Percentiles rank a stretch among this genome's conserved stretches.
These are phyloP conservation scores for Castanopsis chinensis DNA, from an alignment of 306 rosid genomes.

Conservation along the genomic window DNA sequence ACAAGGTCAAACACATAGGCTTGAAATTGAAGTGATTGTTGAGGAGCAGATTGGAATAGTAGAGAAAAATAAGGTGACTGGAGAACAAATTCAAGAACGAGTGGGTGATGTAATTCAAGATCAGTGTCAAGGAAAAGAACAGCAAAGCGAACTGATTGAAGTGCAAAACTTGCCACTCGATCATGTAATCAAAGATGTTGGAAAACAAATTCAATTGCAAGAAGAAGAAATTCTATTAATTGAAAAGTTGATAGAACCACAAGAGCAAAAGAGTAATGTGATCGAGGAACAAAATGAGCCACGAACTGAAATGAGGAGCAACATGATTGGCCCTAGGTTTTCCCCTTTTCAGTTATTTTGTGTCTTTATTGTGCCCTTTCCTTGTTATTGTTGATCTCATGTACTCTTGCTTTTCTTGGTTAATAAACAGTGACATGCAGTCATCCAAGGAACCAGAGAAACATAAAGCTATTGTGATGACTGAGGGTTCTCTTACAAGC, in stretches of 20 bases:
- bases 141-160: neutral
- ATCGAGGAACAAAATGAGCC: slow-evolving; percentile 5
- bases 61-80: neutral
- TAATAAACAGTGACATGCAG: slow-evolving; percentile 9
- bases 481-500: neutral
- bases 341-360: neutral
- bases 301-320: neutral
- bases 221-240: slow-evolving; percentile 13
- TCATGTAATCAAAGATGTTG: neutral
- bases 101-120: too few species aligned
- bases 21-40: neutral
- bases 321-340: slow-evolving; percentile 8
- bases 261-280: neutral
- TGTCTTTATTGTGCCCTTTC: neutral
- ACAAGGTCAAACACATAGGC: neutral
- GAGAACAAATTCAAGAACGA: slow-evolving; percentile 23
- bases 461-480: neutral
- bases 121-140: too few species aligned
- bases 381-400: neutral
- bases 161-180: neutral
- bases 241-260: neutral
- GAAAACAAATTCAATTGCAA: neutral
- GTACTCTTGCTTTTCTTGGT: neutral
- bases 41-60: neutral
- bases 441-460: slow-evolving; percentile 5